A percentile compares a stretch with the other conserved stretches of the same genome.
These are phyloP conservation scores for Extremus antarcticus DNA, from an alignment of 495 filamentous ascomycete species.

Conservation along the genomic window DNA sequence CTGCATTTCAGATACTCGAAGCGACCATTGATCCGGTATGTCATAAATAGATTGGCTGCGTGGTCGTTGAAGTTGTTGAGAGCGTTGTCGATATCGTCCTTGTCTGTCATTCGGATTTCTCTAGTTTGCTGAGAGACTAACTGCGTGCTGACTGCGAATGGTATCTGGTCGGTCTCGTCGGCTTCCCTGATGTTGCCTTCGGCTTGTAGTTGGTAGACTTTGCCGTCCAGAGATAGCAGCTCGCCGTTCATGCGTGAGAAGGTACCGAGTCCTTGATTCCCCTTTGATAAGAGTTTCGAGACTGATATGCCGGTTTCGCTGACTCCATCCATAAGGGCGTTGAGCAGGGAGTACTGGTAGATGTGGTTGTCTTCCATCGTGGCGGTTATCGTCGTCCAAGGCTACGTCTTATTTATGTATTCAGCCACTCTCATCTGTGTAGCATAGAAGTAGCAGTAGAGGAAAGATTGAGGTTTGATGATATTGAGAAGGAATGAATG, in stretches of 20 bases:
- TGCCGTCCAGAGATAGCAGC: slow-evolving; percentile 40
- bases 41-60: slow-evolving; percentile 33
- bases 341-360: slow-evolving; percentile 42
- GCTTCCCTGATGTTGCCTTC: slow-evolving; percentile 28
- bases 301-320: slow-evolving; percentile 32
- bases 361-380: slow-evolving; percentile 33
- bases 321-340: slow-evolving; percentile 43
- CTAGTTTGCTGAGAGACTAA: slow-evolving; percentile 25
- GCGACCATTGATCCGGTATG: slow-evolving; percentile 31
- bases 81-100: slow-evolving; percentile 20
- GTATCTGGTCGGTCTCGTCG: slow-evolving; percentile 26
- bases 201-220: slow-evolving; percentile 36
- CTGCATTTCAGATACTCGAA: slow-evolving; percentile 32
- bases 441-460: too few relatives aligned
- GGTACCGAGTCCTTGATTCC: slow-evolving; percentile 44
- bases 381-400: neutral
- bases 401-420: too few relatives aligned
- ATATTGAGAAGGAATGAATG: neutral
- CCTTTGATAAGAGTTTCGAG: slow-evolving; percentile 31
- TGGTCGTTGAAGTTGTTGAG: slow-evolving; percentile 23
- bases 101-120: slow-evolving; percentile 6
- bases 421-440: too few relatives aligned
- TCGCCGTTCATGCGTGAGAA: slow-evolving; percentile 40
- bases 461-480: too few relatives aligned
- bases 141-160: slow-evolving; percentile 36